Base-by-base conservation (phyloP, 164 flowering plant species). In the Tetracentron sinense region DNA sequence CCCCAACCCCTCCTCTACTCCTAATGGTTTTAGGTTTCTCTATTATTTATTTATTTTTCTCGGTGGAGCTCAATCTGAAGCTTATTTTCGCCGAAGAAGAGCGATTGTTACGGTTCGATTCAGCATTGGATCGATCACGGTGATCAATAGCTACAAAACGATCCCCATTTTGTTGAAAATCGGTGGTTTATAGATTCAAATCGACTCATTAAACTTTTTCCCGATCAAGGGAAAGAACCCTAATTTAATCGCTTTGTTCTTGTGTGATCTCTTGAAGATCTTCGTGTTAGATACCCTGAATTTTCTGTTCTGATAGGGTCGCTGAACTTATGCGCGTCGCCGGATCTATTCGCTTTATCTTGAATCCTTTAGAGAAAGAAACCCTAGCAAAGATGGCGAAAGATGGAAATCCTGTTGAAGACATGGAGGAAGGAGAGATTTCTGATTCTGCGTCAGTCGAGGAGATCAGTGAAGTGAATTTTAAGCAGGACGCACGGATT, bases 381-480 rank as follows among this genome's bases (percentile, higher is more conserved):
- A 71, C 72, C 76, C 75, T 78, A 71, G 53, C 16, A 60, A 6
- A 20, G 48, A 75, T 78, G 79, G 82, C 63, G 26, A 70, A 69
- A 38, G 69, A 63, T 10, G 79, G 69, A 44, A 44, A 42, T 15
- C 30, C 50, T 17, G 58, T 72, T 28, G 73, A 60, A 14, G 86
- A 85, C 60, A 83, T 83, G 2, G 96, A 85, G 61, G 96, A 89
- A 67, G 91, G 91, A 17, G 88, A 85, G 68, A 89, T 87, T 33
- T 87, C 91, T 0, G 91, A 84, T 77, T 46, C 85, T 8, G 80
- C 64, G 3, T 85, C 89, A 0, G 62, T 89, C 5, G 84, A 85
- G 63, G 96, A 85, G 77, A 86, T 89, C 61, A 78, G 74, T 33
- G 81, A 70, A 28, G 83, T 75, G 58, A 82, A 62, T 72, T 84